A percentile compares a stretch with the other conserved stretches of the same genome.
phyloP scores from a whole-genome alignment of 805 yeast species.

The Myxozyma geophila region DNA sequence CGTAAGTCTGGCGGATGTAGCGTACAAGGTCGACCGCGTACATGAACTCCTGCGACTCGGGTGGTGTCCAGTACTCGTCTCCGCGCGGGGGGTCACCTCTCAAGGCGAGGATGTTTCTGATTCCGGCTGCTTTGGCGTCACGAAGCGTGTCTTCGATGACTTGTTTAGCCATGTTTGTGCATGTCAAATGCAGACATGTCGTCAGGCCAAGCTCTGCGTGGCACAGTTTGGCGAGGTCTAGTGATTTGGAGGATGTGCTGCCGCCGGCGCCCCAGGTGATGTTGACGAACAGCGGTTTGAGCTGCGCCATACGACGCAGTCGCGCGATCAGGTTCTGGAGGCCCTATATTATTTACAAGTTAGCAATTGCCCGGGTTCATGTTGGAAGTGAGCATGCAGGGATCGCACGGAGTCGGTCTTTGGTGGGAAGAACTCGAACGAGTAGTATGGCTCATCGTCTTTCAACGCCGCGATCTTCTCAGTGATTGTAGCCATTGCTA shows the following conservation, averaged over 20 bases:
- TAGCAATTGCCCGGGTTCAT: too few relatives aligned
- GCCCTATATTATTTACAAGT: constrained; percentile 52
- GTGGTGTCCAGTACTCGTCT: constrained; percentile 58
- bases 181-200: constrained; percentile 91
- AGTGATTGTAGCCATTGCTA: constrained; percentile 31
- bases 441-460: constrained; percentile 66
- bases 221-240: constrained; percentile 79
- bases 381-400: not conserved
- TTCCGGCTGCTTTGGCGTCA: constrained; percentile 74
- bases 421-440: constrained; percentile 97
- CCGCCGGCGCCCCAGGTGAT: constrained; percentile 99
- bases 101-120: constrained; percentile 85
- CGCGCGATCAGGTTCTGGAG: constrained; percentile 82
- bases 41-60: constrained; percentile 56
- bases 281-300: constrained; percentile 88
- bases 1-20: constrained; percentile 72
- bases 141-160: constrained; percentile 79
- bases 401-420: constrained; percentile 70
- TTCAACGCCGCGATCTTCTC: constrained; percentile 58
- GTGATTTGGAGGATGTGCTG: constrained; percentile 81
- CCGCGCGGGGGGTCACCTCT: constrained; percentile 96
- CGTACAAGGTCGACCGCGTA: constrained; percentile 85
- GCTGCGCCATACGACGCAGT: constrained; percentile 81
- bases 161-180: constrained; percentile 84
- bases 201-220: constrained; percentile 79